Evolutionary conservation across 1,284 basidiomycete genomes (phyloP), one percentile per base, ranked within the genome.

Genomic region (Chalciporus piperatoides): DNA sequence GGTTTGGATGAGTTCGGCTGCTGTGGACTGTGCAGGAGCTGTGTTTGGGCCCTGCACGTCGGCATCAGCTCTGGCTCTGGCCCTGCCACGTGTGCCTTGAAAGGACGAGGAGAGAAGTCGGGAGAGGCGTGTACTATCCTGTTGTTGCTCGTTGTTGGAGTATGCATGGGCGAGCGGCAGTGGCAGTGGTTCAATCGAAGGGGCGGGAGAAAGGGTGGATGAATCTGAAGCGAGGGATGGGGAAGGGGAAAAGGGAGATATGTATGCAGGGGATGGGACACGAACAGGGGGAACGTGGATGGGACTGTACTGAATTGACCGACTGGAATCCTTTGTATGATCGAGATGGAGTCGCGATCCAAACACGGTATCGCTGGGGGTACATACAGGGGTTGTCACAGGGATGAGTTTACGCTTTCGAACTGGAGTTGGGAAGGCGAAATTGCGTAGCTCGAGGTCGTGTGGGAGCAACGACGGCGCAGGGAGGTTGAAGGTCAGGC

Each of bases 21-120:
- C 64, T n/a, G 44, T 49, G 17, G 58, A 48, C 0, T 45, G 46
- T 19, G 49, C 17, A 10, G 48, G 47, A 9, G 38, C 5, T 2
- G 24, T 25, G 41, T 4, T 19, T 25, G 25, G 15, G 10, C 12
- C 12, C 2, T 25, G 6, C n/a, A 4, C 17, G 9, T 12, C 17
- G 25, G 15, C 7, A 27, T 25, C 39, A 7, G 6, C 33, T 35
- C 33, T 17, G n/a, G 15, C n/a, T 10, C 33, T n/a, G 1, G 54
- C 21, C 15, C 47, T 40, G 46, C 21, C 10, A 33, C 41, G 56
- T 6, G 44, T 32, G 21, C 38, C 47, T 12, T 52, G 39, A 28
- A 64, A 61, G 0, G 58, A 64, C 30, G 60, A 63, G 0, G 62
- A 56, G 23, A 64, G 53, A 1, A 64, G 52, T 6, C 59, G 48